phyloP scores from a whole-genome alignment of 805 yeast species.

The Kluyveromyces nonfermentans region DNA sequence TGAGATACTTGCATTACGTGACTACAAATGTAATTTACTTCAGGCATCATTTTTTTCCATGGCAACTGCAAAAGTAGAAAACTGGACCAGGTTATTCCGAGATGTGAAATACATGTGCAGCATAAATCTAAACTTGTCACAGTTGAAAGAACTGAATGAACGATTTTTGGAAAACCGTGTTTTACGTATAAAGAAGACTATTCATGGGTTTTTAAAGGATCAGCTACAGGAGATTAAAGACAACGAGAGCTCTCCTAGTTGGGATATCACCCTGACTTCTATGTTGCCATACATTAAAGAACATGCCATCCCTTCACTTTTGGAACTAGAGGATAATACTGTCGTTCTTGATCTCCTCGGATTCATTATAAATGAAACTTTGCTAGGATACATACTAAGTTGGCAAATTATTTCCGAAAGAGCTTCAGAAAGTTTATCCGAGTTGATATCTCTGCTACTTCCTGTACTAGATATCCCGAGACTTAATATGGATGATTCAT shows the following conservation, averaged over 20 bases:
- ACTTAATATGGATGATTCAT: slow-evolving; percentile 11
- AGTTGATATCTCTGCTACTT: slow-evolving; percentile 16
- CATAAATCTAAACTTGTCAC: slow-evolving; percentile 5
- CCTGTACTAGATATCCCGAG: slow-evolving; percentile 20
- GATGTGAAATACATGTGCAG: slow-evolving; percentile 15
- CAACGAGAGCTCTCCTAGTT: slow-evolving; percentile 18
- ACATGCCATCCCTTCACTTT: slow-evolving; percentile 11
- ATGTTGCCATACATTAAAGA: slow-evolving; percentile 17
- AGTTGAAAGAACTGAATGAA: slow-evolving; percentile 18
- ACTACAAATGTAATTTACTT: slow-evolving; percentile 21
- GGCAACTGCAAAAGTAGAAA: slow-evolving; percentile 10
- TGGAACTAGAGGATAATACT: slow-evolving; percentile 7
- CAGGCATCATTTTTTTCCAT: slow-evolving; percentile 24
- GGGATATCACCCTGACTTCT: slow-evolving; percentile 14
- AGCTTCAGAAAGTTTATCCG: slow-evolving; percentile 24
- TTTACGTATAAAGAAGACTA: slow-evolving; percentile 12
- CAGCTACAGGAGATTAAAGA: slow-evolving; percentile 16
- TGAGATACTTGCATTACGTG: slow-evolving; percentile 10
- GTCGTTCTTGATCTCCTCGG: slow-evolving; percentile 11
- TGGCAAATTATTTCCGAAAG: slow-evolving; percentile 29
- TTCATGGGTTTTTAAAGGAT: slow-evolving; percentile 6
- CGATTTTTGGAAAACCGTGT: slow-evolving; percentile 14
- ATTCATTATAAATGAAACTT: slow-evolving; percentile 17
- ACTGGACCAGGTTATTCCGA: slow-evolving; percentile 24
- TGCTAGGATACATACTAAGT: slow-evolving; percentile 13